Evolutionary conservation across 352 stramenopile species (phyloP).

Genomic region (Globisporangium carolinianum): DNA sequence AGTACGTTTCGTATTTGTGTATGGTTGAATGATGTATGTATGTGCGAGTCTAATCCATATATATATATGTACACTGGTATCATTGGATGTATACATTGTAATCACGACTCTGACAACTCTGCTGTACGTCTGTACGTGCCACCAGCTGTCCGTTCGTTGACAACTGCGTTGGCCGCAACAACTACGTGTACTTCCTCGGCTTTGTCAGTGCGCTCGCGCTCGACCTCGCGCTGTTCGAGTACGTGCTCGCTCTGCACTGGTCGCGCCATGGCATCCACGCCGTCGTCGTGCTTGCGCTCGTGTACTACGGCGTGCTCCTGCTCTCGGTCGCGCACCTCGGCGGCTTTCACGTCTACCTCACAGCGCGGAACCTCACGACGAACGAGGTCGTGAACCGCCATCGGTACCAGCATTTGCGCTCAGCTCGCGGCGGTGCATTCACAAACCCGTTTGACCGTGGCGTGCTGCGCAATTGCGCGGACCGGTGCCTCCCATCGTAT

Average conservation of each 20-base stretch:
- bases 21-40: not conserved
- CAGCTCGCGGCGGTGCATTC: constrained; percentile 14
- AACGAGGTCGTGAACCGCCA: constrained; percentile 72
- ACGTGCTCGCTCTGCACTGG: constrained; percentile 55
- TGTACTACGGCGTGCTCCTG: constrained; percentile 44
- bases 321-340: constrained; percentile 46
- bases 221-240: constrained; percentile 45
- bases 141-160: constrained; percentile 94
- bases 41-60: constrained; percentile 86
- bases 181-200: constrained; percentile 90
- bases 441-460: constrained; percentile 32
- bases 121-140: not conserved
- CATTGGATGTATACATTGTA: not conserved
- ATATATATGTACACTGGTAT: constrained; percentile 17
- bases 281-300: constrained; percentile 23
- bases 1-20: constrained; percentile 48
- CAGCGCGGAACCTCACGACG: constrained; percentile 61
- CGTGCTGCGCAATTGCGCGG: constrained; percentile 18
- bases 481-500: constrained; percentile 24
- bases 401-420: constrained; percentile 48
- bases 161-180: constrained; percentile 97
- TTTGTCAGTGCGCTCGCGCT: constrained; percentile 46
- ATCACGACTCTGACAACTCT: not conserved
- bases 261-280: constrained; percentile 27
- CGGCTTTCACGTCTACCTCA: constrained; percentile 74